Conservation (phyloP, 805 yeast species). For the Zygosaccharomyces gambellarensis region DNA sequence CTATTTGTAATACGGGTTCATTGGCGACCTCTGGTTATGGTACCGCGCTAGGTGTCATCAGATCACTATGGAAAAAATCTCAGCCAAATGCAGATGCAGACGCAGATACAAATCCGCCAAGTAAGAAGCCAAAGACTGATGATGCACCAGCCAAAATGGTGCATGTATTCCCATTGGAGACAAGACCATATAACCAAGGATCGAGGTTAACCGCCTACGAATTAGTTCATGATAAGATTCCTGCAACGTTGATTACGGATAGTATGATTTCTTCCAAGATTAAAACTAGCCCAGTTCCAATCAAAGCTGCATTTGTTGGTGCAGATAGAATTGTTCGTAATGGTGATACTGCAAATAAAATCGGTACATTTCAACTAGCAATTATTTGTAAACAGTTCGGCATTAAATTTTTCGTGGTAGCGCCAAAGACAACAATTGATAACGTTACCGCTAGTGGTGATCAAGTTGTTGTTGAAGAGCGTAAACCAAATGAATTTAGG, state of each 20-base stretch:
- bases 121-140: conserved; percentile 25
- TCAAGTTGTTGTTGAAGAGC: conserved; percentile 77
- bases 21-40: conserved; percentile 97
- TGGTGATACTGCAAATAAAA: conserved; percentile 96
- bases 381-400: conserved; percentile 59
- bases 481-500: conserved; percentile 77
- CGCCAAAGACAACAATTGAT: conserved; percentile 91
- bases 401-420: conserved; percentile 87
- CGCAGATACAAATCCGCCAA: conserved; percentile 20
- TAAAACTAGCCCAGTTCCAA: conserved; percentile 47
- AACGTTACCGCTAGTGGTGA: conserved; percentile 59
- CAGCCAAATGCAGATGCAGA: conserved; percentile 21
- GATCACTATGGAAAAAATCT: conserved; percentile 56
- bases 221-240: conserved; percentile 76
- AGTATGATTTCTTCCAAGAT: conserved; percentile 84
- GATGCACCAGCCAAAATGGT: conserved; percentile 45
- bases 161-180: conserved; percentile 83
- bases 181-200: conserved; percentile 96
- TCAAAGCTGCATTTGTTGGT: conserved; percentile 85
- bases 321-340: conserved; percentile 90
- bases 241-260: conserved; percentile 84
- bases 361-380: conserved; percentile 89
- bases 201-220: conserved; percentile 91
- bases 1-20: conserved; percentile 95
- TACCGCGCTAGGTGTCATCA: conserved; percentile 88